Evolutionary conservation across 306 rosid species (phyloP).

Genomic region (Cucurbita ficifolia): DNA sequence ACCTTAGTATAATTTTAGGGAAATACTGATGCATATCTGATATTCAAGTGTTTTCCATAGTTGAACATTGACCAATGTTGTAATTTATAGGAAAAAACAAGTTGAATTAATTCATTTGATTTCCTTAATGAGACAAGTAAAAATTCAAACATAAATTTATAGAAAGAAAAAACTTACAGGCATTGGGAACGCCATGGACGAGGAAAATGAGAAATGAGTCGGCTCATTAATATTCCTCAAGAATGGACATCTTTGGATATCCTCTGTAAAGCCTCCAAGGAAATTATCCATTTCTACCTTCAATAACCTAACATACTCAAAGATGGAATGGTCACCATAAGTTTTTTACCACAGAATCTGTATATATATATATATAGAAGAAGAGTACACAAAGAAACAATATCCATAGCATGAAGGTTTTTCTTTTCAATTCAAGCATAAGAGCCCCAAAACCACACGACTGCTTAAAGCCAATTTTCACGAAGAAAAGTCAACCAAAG

Average conservation of each 20-base stretch:
- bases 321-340: neutral
- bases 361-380: neutral
- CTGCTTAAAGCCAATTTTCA: neutral
- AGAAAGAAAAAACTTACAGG: slow-evolving; percentile 42
- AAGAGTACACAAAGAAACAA: neutral
- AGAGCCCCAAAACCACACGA: neutral
- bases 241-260: slow-evolving; percentile 73
- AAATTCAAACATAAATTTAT: neutral
- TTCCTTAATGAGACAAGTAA: neutral
- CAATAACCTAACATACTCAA: slow-evolving; percentile 24
- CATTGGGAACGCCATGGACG: slow-evolving; percentile 59
- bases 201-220: slow-evolving; percentile 70
- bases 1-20: neutral
- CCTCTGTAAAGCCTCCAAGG: slow-evolving; percentile 37
- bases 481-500: neutral
- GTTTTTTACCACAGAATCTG: neutral
- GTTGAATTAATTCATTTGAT: neutral
- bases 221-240: slow-evolving; percentile 97
- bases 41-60: neutral
- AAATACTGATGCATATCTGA: neutral
- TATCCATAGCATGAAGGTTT: neutral
- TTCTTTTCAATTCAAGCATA: neutral
- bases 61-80: neutral
- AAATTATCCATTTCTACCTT: slow-evolving; percentile 41
- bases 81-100: neutral